These are phyloP conservation scores for Lagenaria siceraria DNA, from an alignment of 306 rosid species.

Conservation along the genomic window DNA sequence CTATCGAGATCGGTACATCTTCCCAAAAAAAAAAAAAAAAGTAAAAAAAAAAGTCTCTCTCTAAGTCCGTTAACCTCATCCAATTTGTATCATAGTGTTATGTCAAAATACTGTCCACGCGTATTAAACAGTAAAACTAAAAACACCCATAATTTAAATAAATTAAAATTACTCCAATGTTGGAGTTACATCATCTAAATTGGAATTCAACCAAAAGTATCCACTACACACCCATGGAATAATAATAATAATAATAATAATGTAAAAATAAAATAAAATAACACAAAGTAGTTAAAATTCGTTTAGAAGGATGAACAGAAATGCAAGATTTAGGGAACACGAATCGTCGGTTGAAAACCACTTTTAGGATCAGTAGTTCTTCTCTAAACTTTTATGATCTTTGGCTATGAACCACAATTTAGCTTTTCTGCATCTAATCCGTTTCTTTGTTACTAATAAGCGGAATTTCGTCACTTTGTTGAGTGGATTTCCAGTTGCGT, in stretches of 20 bases:
- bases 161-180: neutral
- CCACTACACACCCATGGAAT: neutral
- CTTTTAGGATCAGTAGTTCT: neutral
- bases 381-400: neutral
- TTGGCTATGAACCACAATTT: neutral
- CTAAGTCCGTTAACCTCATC: neutral
- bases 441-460: slow-evolving; percentile 1
- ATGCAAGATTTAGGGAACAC: neutral
- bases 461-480: neutral
- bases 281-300: neutral
- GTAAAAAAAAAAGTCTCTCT: neutral
- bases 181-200: neutral
- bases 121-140: neutral
- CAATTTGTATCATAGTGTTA: neutral
- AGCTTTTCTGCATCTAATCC: neutral
- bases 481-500: neutral
- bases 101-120: neutral
- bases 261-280: neutral
- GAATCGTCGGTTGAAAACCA: neutral
- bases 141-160: neutral
- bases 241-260: neutral
- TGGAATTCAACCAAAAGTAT: neutral
- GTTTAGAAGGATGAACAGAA: neutral
- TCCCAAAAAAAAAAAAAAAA: neutral
- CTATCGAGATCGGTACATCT: no score